Percentiles rank a stretch among this genome's conserved stretches.
Conservation (phyloP, 2,329 filamentous ascomycete genomes). For the Clathrospora elynae region DNA sequence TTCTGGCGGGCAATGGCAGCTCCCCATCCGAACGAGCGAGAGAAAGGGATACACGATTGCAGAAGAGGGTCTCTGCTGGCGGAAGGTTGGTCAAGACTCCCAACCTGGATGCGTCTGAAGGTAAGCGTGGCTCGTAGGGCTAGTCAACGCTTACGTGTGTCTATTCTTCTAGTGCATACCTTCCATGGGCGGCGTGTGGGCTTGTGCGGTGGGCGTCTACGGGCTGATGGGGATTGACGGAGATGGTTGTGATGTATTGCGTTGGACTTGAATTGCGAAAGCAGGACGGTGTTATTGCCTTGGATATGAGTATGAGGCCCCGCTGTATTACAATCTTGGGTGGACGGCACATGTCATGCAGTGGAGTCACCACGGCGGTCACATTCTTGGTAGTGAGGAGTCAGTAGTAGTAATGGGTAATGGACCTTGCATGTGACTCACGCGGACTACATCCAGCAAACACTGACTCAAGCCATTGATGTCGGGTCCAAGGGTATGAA, state of each 20-base stretch:
- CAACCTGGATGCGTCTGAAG: conserved; percentile 36
- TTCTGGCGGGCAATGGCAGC: conserved; percentile 50
- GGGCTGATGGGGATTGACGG: conserved; percentile 22
- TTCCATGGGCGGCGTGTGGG: conserved; percentile 40
- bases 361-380: no score
- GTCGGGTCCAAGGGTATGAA: no score
- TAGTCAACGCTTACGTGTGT: conserved; percentile 38
- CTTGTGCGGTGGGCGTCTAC: conserved; percentile 39
- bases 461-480: no score
- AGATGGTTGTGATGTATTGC: conserved; percentile 5
- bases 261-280: neutral
- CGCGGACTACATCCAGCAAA: no score
- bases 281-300: neutral
- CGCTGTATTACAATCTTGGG: no score
- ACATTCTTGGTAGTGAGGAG: no score
- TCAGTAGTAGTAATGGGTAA: conserved; percentile 20
- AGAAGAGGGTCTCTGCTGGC: conserved; percentile 49
- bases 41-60: conserved; percentile 45
- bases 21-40: conserved; percentile 46
- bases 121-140: conserved; percentile 43
- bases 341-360: no score
- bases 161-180: conserved; percentile 41
- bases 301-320: conserved; percentile 13
- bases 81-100: conserved; percentile 49
- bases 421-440: no score